Percentiles rank a stretch among this genome's conserved stretches.
phyloP scores from a whole-genome alignment of 805 yeast genomes.

The Maudiozyma pseudohumilis region DNA sequence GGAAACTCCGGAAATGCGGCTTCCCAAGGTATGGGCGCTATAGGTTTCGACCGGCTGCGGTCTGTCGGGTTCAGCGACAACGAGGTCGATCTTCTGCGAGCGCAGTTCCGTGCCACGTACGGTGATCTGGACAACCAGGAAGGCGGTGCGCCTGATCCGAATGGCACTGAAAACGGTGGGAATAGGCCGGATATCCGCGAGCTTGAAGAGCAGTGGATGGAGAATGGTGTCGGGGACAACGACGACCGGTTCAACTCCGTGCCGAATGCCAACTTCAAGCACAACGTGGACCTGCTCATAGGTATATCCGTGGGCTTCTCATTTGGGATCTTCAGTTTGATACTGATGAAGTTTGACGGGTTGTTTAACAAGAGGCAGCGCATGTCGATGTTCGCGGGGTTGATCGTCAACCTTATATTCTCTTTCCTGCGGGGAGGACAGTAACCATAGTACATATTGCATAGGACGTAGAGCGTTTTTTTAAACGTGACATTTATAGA shows the following conservation, averaged over 20 bases:
- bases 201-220: conserved; percentile 83
- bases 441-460: no score
- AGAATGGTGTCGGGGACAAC: conserved; percentile 53
- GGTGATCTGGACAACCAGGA: conserved; percentile 31
- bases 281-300: conserved; percentile 56
- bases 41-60: conserved; percentile 77
- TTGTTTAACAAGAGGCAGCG: conserved; percentile 53
- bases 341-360: conserved; percentile 50
- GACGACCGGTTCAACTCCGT: conserved; percentile 36
- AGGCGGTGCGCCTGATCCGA: conserved; percentile 7
- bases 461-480: no score
- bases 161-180: conserved; percentile 6
- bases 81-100: conserved; percentile 61
- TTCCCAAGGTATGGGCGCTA: conserved; percentile 40
- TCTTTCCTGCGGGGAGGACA: conserved; percentile 39
- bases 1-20: conserved; percentile 9
- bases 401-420: conserved; percentile 56
- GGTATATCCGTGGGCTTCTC: conserved; percentile 69
- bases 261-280: conserved; percentile 32
- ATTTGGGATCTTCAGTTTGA: conserved; percentile 61
- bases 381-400: conserved; percentile 65
- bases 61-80: conserved; percentile 75
- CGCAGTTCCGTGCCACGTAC: conserved; percentile 64
- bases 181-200: conserved; percentile 40
- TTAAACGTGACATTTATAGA: no score